A percentile compares a stretch with the other conserved stretches of the same genome.
Evolutionary conservation across 2,329 filamentous ascomycete species (phyloP).

Genomic region (Penicillium sp.): DNA sequence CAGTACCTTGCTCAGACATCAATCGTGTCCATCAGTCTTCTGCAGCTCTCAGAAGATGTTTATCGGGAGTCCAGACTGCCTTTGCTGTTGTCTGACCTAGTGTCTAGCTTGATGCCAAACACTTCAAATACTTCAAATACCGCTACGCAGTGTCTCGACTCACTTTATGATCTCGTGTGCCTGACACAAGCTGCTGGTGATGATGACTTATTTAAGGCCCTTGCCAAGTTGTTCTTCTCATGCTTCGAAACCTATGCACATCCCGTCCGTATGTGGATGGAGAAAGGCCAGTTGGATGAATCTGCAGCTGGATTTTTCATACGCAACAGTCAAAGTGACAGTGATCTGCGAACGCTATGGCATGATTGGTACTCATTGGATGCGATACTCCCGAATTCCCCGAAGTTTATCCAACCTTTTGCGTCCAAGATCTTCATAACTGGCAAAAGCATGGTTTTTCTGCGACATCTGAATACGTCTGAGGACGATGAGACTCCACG

Average conservation of each 20-base stretch:
- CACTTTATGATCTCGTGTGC: constrained; percentile 63
- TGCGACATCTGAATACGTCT: constrained; percentile 61
- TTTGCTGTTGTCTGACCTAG: too few species aligned
- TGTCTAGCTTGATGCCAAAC: too few species aligned
- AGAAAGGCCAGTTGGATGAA: constrained; percentile 60
- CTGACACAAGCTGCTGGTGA: constrained; percentile 62
- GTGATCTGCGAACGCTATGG: constrained; percentile 63
- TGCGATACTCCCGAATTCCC: constrained; percentile 51
- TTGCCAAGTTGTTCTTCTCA: constrained; percentile 64
- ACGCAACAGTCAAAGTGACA: too few species aligned
- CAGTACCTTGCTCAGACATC: constrained; percentile 48
- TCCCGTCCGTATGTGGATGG: constrained; percentile 76
- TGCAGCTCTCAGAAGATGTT: too few species aligned
- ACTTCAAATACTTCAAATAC: too few species aligned
- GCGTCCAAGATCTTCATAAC: constrained; percentile 70
- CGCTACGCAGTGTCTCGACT: constrained; percentile 65
- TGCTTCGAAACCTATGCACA: constrained; percentile 75
- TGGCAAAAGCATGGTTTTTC: constrained; percentile 77
- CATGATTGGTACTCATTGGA: constrained; percentile 62
- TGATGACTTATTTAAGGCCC: constrained; percentile 50
- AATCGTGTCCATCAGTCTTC: constrained; percentile 63
- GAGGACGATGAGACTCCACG: too few species aligned
- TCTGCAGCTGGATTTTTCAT: too few species aligned
- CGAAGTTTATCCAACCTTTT: too few species aligned
- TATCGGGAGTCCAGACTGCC: too few species aligned